These are phyloP conservation scores for Papilionanthe hybrid DNA, from an alignment of 116 monocot genomes.

Conservation along the genomic window DNA sequence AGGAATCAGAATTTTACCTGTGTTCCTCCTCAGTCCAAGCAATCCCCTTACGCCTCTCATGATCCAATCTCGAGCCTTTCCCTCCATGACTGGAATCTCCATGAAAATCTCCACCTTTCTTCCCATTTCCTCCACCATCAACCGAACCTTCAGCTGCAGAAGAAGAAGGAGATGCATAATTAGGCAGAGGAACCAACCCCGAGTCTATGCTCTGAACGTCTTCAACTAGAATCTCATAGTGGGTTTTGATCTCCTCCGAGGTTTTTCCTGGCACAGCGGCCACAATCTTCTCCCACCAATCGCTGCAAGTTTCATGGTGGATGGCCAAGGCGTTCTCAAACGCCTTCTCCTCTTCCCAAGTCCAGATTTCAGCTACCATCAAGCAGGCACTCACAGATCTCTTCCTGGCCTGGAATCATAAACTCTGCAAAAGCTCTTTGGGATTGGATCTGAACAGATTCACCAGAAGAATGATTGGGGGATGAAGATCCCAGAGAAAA, in stretches of 20 bases:
- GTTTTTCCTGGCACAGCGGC: constrained; percentile 6
- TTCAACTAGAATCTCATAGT: constrained; percentile 12
- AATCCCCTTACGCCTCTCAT: constrained; percentile 15
- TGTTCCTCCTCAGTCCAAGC: constrained; percentile 19
- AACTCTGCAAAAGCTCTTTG: background rate
- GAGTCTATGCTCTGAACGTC: constrained; percentile 6
- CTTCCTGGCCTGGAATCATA: background rate
- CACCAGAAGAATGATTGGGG: background rate
- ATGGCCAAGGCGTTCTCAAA: constrained; percentile 11
- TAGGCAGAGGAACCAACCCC: constrained; percentile 9
- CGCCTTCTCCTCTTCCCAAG: constrained; percentile 14
- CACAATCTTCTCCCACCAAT: constrained; percentile 10
- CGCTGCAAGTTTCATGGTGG: constrained; percentile 2
- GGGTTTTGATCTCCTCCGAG: constrained; percentile 2
- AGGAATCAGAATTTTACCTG: background rate
- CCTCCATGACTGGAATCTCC: constrained; percentile 12
- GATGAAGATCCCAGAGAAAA: background rate
- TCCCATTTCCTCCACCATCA: constrained; percentile 5
- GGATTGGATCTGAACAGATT: background rate
- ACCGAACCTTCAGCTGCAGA: background rate
- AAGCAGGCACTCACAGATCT: background rate
- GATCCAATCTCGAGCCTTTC: constrained; percentile 11
- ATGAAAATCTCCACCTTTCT: constrained; percentile 9
- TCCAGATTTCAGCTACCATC: constrained; percentile 11
- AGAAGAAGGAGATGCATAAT: constrained; percentile 4